Evolutionary conservation across 768 basidiomycete species (phyloP).

Genomic region (Trametes gibbosa): DNA sequence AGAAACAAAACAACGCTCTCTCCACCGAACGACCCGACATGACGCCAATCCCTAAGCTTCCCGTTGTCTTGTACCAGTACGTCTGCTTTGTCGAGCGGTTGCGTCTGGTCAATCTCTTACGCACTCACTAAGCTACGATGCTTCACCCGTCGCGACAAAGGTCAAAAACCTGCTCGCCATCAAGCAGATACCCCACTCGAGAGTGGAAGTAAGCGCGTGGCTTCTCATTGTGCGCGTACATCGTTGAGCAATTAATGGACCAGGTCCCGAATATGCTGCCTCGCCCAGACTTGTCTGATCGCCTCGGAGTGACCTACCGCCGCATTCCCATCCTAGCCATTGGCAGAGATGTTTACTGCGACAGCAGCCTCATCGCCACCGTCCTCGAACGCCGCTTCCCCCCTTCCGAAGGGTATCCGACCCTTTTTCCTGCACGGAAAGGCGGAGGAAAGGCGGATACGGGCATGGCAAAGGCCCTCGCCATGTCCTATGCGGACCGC

Average conservation of each 20-base stretch:
- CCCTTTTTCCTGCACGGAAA: constrained; percentile 47
- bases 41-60: not conserved
- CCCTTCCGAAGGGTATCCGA: constrained; percentile 39
- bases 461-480: constrained; percentile 47
- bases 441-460: constrained; percentile 36
- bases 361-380: constrained; percentile 51
- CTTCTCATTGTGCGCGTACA: not conserved
- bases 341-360: constrained; percentile 61
- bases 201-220: constrained; percentile 40
- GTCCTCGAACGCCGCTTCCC: constrained; percentile 56
- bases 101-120: not conserved
- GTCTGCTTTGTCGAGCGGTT: constrained; percentile 10
- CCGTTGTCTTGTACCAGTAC: constrained; percentile 47
- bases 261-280: constrained; percentile 52
- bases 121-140: constrained; percentile 41
- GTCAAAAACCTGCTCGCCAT: constrained; percentile 49
- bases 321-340: constrained; percentile 60
- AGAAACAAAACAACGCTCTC: no score
- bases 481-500: constrained; percentile 45
- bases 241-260: not conserved
- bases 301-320: constrained; percentile 52
- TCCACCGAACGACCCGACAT: not conserved
- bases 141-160: constrained; percentile 51
- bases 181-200: constrained; percentile 47
- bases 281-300: constrained; percentile 53